phyloP scores from a whole-genome alignment of 2,329 filamentous ascomycete genomes.

The Ascochyta clinopodiicola region DNA sequence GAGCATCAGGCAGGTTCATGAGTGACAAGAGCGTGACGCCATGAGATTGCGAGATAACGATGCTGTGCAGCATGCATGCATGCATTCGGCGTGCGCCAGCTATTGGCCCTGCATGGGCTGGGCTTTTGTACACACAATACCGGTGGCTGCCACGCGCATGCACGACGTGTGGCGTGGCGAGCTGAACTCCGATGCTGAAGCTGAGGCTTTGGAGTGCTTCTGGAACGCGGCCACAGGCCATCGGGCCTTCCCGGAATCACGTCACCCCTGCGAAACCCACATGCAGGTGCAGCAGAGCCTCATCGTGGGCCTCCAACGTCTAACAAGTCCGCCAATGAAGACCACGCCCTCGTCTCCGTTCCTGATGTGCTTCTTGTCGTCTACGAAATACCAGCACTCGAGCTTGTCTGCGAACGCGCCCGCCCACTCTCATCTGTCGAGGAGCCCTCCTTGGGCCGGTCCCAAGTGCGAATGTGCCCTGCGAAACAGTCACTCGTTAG shows the following conservation, averaged over 20 bases:
- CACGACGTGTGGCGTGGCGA: conserved; percentile 8
- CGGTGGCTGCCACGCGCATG: conserved; percentile 4
- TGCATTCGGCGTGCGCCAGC: conserved; percentile 3
- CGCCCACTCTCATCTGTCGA: conserved; percentile 42
- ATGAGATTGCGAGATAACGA: conserved; percentile 11
- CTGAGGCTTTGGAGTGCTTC: conserved; percentile 12
- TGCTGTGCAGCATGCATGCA: neutral
- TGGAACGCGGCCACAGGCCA: conserved; percentile 4
- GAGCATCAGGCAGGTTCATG: conserved; percentile 2
- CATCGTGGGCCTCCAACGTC: conserved; percentile 10
- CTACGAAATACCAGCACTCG: conserved; percentile 8
- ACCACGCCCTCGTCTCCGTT: neutral
- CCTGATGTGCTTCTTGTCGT: neutral
- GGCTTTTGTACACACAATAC: conserved; percentile 6
- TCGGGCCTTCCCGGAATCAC: conserved; percentile 12
- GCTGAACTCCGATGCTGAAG: too few relatives aligned
- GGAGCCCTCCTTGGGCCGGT: conserved; percentile 63
- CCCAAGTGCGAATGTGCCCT: conserved; percentile 80
- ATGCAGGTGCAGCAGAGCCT: conserved; percentile 20
- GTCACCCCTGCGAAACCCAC: conserved; percentile 4
- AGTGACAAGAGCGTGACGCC: conserved; percentile 1
- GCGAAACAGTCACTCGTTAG: conserved; percentile 27
- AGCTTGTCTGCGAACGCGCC: conserved; percentile 18
- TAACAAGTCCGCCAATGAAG: conserved; percentile 5
- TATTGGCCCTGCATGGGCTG: conserved; percentile 9